Evolutionary conservation across 1,284 basidiomycete genomes (phyloP).

Genomic region (Rhodotorula sp.): DNA sequence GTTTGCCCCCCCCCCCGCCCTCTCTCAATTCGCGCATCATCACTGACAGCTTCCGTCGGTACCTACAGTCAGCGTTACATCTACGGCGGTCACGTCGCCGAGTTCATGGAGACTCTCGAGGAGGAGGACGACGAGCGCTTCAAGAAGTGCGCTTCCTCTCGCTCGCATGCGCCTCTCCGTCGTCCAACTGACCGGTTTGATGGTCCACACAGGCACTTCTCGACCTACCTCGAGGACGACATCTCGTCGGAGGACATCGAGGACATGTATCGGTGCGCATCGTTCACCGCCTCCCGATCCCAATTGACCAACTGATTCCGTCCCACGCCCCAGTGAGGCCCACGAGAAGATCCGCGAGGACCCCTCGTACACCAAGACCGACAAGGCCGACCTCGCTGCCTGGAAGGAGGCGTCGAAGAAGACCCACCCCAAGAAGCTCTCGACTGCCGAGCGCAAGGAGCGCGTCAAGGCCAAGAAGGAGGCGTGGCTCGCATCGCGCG

Average conservation of each 20-base stretch:
- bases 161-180: not conserved
- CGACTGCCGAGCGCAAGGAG: conserved; percentile 70
- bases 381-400: conserved; percentile 73
- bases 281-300: not conserved
- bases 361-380: conserved; percentile 83
- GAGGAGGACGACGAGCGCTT: conserved; percentile 66
- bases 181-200: not conserved
- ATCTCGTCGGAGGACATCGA: conserved; percentile 96
- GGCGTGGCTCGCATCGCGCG: conserved; percentile 3
- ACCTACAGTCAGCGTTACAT: conserved; percentile 80
- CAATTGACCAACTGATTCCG: not conserved
- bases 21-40: not conserved
- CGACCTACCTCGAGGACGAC: conserved; percentile 91
- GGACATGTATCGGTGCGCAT: conserved; percentile 71
- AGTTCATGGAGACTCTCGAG: conserved; percentile 99
- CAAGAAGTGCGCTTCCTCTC: not conserved
- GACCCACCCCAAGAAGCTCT: conserved; percentile 69
- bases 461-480: conserved; percentile 55
- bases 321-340: conserved; percentile 34
- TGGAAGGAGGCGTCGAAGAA: conserved; percentile 87
- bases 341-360: conserved; percentile 84
- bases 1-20: not conserved
- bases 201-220: conserved; percentile 79
- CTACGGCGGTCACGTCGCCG: conserved; percentile 91
- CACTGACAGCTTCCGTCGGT: too few relatives aligned